phyloP scores from a whole-genome alignment of 2,329 filamentous ascomycete genomes.

The Trichophyton verrucosum region DNA sequence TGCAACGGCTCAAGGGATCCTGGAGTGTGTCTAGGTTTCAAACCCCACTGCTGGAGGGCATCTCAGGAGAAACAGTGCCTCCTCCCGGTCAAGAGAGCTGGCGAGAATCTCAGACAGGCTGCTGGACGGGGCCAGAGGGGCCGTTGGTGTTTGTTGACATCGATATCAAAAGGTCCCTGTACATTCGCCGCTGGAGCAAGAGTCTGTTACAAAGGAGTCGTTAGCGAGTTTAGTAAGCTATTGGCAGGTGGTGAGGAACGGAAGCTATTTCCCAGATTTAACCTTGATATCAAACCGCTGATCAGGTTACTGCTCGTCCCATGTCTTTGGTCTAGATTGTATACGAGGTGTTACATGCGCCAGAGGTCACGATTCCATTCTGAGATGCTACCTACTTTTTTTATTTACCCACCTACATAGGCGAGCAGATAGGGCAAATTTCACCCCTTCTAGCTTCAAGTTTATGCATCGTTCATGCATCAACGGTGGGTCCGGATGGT shows the following conservation, averaged over 20 bases:
- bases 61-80: no score
- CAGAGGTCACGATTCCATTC: neutral
- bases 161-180: neutral
- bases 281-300: neutral
- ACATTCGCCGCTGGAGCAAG: no score
- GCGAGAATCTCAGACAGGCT: no score
- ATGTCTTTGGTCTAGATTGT: neutral
- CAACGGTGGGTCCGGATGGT: neutral
- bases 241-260: no score
- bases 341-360: neutral
- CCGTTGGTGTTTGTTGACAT: neutral
- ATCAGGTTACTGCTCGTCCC: neutral
- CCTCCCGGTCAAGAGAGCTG: no score
- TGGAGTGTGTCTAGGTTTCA: neutral
- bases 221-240: no score
- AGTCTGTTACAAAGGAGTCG: no score
- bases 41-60: no score
- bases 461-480: neutral
- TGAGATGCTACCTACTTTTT: neutral
- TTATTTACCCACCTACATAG: neutral
- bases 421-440: neutral
- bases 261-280: neutral
- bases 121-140: neutral
- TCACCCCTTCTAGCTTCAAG: neutral
- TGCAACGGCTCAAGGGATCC: neutral